Conservation (phyloP, 1,284 basidiomycete species). For the Gomphus bonarii region DNA sequence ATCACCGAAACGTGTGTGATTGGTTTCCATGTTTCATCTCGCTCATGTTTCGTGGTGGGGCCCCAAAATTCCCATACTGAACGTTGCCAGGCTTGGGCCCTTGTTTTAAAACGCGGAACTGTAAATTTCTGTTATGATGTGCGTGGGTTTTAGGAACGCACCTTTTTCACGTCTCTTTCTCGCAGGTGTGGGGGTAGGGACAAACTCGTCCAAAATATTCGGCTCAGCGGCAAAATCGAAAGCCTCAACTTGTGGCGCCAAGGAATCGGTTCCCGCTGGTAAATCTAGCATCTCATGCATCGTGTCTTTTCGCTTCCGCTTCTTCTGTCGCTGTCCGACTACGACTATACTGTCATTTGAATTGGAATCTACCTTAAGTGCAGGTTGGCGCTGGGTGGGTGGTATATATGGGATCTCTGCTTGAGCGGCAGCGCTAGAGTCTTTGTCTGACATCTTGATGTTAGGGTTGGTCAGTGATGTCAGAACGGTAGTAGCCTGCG, state of each 20-base stretch:
- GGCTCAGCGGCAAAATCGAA: constrained; percentile 72
- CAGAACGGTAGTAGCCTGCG: not conserved
- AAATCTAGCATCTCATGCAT: not conserved
- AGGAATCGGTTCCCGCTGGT: not conserved
- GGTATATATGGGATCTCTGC: constrained; percentile 68
- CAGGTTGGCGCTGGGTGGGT: constrained; percentile 33
- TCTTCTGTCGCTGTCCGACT: constrained; percentile 56
- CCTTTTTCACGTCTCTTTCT: constrained; percentile 41
- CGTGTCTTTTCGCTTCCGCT: constrained; percentile 34
- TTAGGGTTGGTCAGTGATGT: not conserved
- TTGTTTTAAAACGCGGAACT: constrained; percentile 11
- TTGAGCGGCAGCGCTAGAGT: constrained; percentile 19
- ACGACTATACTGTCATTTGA: constrained; percentile 58
- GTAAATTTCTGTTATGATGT: not conserved
- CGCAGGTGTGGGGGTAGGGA: constrained; percentile 26
- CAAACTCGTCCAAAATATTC: constrained; percentile 68
- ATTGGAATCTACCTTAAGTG: constrained; percentile 20
- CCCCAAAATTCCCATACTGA: constrained; percentile 51
- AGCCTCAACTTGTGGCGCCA: constrained; percentile 25
- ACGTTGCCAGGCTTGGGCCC: constrained; percentile 25
- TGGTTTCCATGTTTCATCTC: constrained; percentile 62
- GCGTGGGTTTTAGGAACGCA: constrained; percentile 20
- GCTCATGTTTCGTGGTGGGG: constrained; percentile 55
- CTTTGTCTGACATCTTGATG: not conserved
- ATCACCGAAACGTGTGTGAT: constrained; percentile 55